Percentiles rank a stretch among this genome's conserved stretches.
Conservation (phyloP, 768 basidiomycete genomes). For the Xanthoconium stramineum region DNA sequence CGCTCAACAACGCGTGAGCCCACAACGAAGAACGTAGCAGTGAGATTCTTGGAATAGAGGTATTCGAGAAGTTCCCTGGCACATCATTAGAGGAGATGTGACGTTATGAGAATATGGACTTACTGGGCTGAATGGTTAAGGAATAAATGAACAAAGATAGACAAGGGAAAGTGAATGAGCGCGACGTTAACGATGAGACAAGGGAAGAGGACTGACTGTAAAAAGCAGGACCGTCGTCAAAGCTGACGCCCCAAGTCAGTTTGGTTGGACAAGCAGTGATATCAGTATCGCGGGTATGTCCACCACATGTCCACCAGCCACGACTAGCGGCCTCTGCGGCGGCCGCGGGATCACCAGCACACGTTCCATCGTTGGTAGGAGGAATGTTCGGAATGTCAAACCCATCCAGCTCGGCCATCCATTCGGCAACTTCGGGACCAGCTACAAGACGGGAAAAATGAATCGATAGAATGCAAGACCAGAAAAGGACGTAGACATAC, state of each 20-base stretch:
- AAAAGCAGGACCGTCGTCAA: constrained; percentile 83
- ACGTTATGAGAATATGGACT: constrained; percentile 14
- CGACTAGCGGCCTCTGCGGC: constrained; percentile 54
- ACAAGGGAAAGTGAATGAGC: constrained; percentile 3
- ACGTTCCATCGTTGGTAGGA: constrained; percentile 68
- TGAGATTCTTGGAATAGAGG: constrained; percentile 57
- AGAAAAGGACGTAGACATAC: constrained; percentile 35
- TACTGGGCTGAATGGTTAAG: constrained; percentile 46
- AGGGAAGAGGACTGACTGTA: constrained; percentile 58
- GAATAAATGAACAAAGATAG: not conserved
- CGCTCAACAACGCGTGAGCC: constrained; percentile 82
- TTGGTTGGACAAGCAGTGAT: constrained; percentile 67
- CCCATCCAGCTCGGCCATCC: constrained; percentile 77
- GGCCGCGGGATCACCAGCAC: constrained; percentile 53
- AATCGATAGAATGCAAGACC: not conserved
- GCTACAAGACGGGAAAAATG: not conserved
- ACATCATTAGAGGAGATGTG: not conserved
- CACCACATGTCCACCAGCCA: constrained; percentile 94
- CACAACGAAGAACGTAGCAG: constrained; percentile 89
- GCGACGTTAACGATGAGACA: not conserved
- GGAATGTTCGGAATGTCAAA: constrained; percentile 62
- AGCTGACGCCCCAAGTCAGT: constrained; percentile 76
- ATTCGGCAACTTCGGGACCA: constrained; percentile 54
- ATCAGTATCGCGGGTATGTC: constrained; percentile 55
- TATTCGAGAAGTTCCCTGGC: constrained; percentile 67